phyloP scores from a whole-genome alignment of 2,329 filamentous ascomycete genomes.

The Moelleriella libera region DNA sequence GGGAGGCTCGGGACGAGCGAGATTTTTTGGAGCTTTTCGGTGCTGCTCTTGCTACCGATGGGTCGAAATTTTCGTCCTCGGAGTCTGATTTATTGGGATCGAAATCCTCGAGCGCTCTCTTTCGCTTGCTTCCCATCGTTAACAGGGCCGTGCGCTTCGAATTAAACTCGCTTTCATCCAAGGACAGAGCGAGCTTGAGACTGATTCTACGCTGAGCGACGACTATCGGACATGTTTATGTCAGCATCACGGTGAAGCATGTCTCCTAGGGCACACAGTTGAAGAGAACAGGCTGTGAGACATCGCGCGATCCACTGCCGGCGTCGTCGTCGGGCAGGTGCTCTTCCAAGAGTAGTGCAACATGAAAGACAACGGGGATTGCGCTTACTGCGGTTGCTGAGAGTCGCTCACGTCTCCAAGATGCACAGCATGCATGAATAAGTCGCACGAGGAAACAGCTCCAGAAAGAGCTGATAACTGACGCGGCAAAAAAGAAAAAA shows the following conservation, averaged over 20 bases:
- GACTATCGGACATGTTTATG: too few relatives aligned
- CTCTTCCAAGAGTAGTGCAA: background rate
- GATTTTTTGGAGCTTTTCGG: slow-evolving; percentile 27
- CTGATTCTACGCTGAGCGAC: background rate
- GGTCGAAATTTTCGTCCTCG: slow-evolving; percentile 52
- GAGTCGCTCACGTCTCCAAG: too few relatives aligned
- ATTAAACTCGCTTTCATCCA: background rate
- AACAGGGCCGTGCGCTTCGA: background rate
- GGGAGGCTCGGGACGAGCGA: slow-evolving; percentile 21
- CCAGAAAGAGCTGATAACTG: background rate
- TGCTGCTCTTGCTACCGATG: slow-evolving; percentile 27
- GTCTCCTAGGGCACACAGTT: too few relatives aligned
- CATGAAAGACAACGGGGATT: background rate
- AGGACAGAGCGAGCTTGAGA: slow-evolving; percentile 4
- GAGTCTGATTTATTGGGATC: slow-evolving; percentile 55
- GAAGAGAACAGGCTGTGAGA: too few relatives aligned
- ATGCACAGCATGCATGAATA: slow-evolving; percentile 1
- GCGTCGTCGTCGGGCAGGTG: too few relatives aligned
- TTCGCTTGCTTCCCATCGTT: slow-evolving; percentile 35
- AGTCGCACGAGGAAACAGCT: background rate
- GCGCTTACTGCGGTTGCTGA: too few relatives aligned
- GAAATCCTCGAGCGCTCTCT: slow-evolving; percentile 43
- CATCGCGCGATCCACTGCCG: too few relatives aligned
- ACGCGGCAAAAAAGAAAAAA: background rate
- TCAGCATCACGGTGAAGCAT: too few relatives aligned